Conservation (phyloP, 345 rosid species). For the Raphanus sativus region DNA sequence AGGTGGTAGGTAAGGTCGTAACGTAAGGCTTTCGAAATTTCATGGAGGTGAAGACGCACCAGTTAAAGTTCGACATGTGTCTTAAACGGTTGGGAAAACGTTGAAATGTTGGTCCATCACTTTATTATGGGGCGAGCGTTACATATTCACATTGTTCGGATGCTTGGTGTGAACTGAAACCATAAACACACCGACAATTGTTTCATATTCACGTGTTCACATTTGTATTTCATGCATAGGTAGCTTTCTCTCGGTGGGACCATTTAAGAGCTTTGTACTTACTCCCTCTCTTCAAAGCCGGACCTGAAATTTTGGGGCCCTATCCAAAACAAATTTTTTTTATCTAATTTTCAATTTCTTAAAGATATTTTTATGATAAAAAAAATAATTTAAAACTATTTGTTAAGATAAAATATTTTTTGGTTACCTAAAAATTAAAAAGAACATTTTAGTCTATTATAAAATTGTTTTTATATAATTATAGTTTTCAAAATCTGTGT, state of each 20-base stretch:
- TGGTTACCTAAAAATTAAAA: too few species aligned
- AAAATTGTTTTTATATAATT: too few species aligned
- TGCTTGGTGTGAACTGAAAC: not conserved
- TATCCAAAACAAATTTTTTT: too few species aligned
- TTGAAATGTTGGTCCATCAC: constrained; percentile 4
- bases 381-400: too few species aligned
- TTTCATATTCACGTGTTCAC: not conserved
- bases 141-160: not conserved
- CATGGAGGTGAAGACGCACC: not conserved
- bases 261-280: not conserved
- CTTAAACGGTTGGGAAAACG: not conserved
- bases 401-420: too few species aligned
- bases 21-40: constrained; percentile 1
- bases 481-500: too few species aligned
- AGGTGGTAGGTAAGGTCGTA: constrained; percentile 16
- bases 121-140: constrained; percentile 12
- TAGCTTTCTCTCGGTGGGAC: not conserved
- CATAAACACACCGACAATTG: not conserved
- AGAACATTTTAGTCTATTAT: too few species aligned
- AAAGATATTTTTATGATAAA: too few species aligned
- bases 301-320: too few species aligned
- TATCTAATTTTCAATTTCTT: too few species aligned
- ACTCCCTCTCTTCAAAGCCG: too few species aligned
- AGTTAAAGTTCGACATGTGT: constrained; percentile 8
- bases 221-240: not conserved